These are phyloP conservation scores for Crucibulum cyathiforme DNA, from an alignment of 1,284 basidiomycete genomes.

Conservation along the genomic window DNA sequence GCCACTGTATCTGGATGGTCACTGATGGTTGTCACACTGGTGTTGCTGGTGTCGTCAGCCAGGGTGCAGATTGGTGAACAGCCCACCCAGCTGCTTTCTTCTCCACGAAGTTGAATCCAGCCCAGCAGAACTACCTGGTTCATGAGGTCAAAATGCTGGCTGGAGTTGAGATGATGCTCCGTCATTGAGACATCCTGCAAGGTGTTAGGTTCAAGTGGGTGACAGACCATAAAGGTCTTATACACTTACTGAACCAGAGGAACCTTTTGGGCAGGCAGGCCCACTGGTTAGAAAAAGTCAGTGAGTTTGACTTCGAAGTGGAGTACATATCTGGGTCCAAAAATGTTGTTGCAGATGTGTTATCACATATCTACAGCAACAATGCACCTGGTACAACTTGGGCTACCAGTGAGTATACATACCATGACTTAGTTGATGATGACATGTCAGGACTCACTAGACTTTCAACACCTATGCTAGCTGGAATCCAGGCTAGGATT, in stretches of 20 bases:
- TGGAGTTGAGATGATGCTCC: slow-evolving; percentile 36
- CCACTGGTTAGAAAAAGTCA: slow-evolving; percentile 40
- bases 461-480: slow-evolving; percentile 19
- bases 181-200: slow-evolving; percentile 31
- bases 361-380: slow-evolving; percentile 29
- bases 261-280: slow-evolving; percentile 38
- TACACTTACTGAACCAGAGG: slow-evolving; percentile 35
- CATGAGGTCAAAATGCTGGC: slow-evolving; percentile 42
- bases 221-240: slow-evolving; percentile 43
- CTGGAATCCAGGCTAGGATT: slow-evolving; percentile 11
- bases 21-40: slow-evolving; percentile 32
- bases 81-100: slow-evolving; percentile 36
- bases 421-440: slow-evolving; percentile 16
- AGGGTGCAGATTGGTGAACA: slow-evolving; percentile 28
- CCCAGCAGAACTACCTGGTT: slow-evolving; percentile 44
- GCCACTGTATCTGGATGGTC: slow-evolving; percentile 28
- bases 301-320: slow-evolving; percentile 31
- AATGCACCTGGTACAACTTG: slow-evolving; percentile 21
- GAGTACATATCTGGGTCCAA: slow-evolving; percentile 25
- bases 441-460: slow-evolving; percentile 9
- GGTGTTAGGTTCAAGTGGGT: slow-evolving; percentile 35
- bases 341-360: slow-evolving; percentile 31
- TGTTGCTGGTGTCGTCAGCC: slow-evolving; percentile 29
- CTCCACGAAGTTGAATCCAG: slow-evolving; percentile 40
- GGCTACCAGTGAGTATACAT: slow-evolving; percentile 17